Evolutionary conservation across 2,329 filamentous ascomycete species (phyloP).

Genomic region (Xylaria digitata): DNA sequence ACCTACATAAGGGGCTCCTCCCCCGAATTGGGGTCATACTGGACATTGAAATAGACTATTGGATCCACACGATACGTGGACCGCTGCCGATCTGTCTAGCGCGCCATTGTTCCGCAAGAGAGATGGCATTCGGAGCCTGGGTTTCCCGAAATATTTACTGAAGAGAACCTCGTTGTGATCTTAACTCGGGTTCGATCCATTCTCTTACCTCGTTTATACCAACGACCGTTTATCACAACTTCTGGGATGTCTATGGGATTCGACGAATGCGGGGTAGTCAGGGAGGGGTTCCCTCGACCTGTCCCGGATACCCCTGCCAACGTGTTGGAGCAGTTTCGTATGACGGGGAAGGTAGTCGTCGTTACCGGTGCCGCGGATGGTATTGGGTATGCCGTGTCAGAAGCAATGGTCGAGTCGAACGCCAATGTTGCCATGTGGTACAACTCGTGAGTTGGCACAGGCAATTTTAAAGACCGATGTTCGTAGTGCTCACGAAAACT

Average conservation of each 20-base stretch:
- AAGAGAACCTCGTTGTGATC: background rate
- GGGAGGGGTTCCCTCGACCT: conserved; percentile 37
- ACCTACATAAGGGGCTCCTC: conserved; percentile 1
- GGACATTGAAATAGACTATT: conserved; percentile 8
- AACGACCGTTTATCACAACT: background rate
- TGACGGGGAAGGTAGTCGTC: conserved; percentile 38
- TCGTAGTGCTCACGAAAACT: conserved; percentile 13
- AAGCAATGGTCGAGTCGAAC: conserved; percentile 39
- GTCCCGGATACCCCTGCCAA: conserved; percentile 34
- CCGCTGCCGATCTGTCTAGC: conserved; percentile 18
- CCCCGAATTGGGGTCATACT: conserved; percentile 6
- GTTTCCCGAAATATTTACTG: background rate
- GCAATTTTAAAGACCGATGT: background rate
- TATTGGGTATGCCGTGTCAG: conserved; percentile 38
- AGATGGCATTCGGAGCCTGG: background rate
- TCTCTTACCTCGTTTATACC: background rate
- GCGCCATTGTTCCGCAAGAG: background rate
- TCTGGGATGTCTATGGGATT: conserved; percentile 40
- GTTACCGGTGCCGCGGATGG: conserved; percentile 39
- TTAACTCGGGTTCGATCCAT: no score
- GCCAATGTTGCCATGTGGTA: conserved; percentile 38
- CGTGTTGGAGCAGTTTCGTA: conserved; percentile 37
- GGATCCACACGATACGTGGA: conserved; percentile 32
- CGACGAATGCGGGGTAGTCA: conserved; percentile 37
- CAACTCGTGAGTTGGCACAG: conserved; percentile 35